phyloP scores from a whole-genome alignment of 495 filamentous ascomycete species.

The Tuber melanosporum region DNA sequence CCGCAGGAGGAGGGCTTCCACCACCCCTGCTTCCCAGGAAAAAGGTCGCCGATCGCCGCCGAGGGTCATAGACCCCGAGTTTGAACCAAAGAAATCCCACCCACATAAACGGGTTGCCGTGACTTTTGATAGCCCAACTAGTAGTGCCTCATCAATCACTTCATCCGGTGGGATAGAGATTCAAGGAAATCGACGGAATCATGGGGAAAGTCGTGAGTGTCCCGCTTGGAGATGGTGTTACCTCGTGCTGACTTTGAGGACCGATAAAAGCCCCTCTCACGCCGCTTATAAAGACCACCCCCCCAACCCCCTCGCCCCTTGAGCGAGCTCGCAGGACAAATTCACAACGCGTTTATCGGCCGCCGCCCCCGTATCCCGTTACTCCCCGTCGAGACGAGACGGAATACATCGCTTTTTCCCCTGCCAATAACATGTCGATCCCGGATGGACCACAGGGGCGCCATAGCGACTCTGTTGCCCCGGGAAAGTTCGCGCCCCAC shows the following conservation, averaged over 20 bases:
- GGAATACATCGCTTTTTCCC: constrained; percentile 25
- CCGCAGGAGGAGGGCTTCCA: not conserved
- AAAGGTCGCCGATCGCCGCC: not conserved
- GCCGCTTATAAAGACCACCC: constrained; percentile 33
- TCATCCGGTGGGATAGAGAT: constrained; percentile 32
- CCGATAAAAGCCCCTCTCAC: constrained; percentile 19
- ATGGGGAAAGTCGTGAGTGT: constrained; percentile 21
- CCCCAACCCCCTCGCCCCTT: constrained; percentile 34
- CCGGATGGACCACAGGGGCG: constrained; percentile 12
- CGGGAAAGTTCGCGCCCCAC: constrained; percentile 12
- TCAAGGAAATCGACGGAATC: constrained; percentile 9
- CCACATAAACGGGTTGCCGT: not conserved
- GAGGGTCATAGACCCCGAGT: not conserved
- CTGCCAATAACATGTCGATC: constrained; percentile 4
- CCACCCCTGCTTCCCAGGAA: not conserved
- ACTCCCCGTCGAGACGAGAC: constrained; percentile 23
- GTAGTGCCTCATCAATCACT: not conserved
- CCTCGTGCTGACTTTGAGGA: not conserved
- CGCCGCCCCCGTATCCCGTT: constrained; percentile 30
- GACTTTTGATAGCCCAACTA: not conserved
- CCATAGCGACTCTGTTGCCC: constrained; percentile 12
- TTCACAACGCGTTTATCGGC: constrained; percentile 15
- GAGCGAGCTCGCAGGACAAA: constrained; percentile 33
- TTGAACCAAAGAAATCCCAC: not conserved
- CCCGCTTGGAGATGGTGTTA: not conserved